Base-by-base conservation (phyloP, 805 yeast species). In the Starmerella apicola region DNA sequence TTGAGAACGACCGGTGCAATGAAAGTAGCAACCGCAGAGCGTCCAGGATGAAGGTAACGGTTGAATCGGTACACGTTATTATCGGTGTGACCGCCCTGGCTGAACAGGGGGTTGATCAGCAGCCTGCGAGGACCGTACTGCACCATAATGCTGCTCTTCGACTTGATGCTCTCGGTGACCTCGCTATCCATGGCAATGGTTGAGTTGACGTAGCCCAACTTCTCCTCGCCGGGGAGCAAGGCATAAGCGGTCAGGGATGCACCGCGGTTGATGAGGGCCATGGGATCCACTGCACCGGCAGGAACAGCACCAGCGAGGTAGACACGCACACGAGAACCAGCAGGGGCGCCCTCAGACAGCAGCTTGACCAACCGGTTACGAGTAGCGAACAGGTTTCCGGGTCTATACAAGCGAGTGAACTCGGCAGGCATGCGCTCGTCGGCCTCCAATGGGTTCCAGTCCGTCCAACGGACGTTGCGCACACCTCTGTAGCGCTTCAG, bases 61-160 rank as follows among this genome's bases (percentile, higher is more conserved):
- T 83, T 91, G 53, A 70, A 78, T 57, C 83, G 86, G 62, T 84
- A 83, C 25, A 88, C 94, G 53, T 84, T 81, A 57, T 86, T 88
- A 37, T 83, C 66, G 41, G 77, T 76, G 4, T 84, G 49, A 4
- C 63, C 72, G 8, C 78, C 78, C 51, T 80, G 81, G 37, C 88
- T 83, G 65, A 79, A 88, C 23, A 81, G 53, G 13, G 99, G 99
- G 40, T 76, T 67, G 38, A 88, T 79, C 12, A 73, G 68, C 57
- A 82, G 76, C 53, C 98, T 73, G 60, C 97, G 77, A 39, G 88
- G 82, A 20, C 98, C 99, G 56, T 85, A 86, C 62, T 91, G 97
- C 13, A 82, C 88, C 38, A 86, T 65, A 49, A 91, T 65, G 23
- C 76, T 61, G 34, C 82, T 93, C 51, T 79, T 78, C n/a, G 94